Conservation (phyloP, 805 yeast species). For the Metschnikowia matae region DNA sequence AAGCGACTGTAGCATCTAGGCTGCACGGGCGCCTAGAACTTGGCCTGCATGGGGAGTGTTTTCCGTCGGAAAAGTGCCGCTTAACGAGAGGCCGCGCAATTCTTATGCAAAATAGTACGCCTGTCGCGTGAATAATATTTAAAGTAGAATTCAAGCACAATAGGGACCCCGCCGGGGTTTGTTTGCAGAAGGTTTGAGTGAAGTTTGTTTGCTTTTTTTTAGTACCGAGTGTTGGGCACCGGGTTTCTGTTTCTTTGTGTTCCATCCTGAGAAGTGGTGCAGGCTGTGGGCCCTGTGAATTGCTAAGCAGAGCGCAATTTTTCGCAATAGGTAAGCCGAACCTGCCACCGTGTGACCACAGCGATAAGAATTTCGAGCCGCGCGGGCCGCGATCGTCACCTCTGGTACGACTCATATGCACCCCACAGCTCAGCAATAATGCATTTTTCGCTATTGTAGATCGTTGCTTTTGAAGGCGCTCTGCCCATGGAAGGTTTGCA, state of each 20-base stretch:
- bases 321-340: constrained; percentile 1
- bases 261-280: not conserved
- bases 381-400: not conserved
- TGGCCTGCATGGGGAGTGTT: not conserved
- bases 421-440: constrained; percentile 2
- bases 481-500: not conserved
- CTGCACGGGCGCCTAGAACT: not conserved
- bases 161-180: too few relatives aligned
- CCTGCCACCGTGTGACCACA: not conserved
- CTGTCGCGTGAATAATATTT: not conserved
- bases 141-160: not conserved
- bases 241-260: not conserved
- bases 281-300: not conserved
- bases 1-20: not conserved
- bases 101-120: not conserved
- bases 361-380: constrained; percentile 3
- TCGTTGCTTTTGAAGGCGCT: not conserved
- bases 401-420: not conserved
- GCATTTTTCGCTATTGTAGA: not conserved
- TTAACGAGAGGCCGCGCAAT: not conserved
- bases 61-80: not conserved
- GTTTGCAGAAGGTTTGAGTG: too few relatives aligned
- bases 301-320: constrained; percentile 1
- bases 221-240: not conserved
- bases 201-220: not conserved